Percentiles rank a stretch among this genome's conserved stretches.
These are phyloP conservation scores for Ammopiptanthus mongolicus DNA, from an alignment of 306 rosid species.

Conservation along the genomic window DNA sequence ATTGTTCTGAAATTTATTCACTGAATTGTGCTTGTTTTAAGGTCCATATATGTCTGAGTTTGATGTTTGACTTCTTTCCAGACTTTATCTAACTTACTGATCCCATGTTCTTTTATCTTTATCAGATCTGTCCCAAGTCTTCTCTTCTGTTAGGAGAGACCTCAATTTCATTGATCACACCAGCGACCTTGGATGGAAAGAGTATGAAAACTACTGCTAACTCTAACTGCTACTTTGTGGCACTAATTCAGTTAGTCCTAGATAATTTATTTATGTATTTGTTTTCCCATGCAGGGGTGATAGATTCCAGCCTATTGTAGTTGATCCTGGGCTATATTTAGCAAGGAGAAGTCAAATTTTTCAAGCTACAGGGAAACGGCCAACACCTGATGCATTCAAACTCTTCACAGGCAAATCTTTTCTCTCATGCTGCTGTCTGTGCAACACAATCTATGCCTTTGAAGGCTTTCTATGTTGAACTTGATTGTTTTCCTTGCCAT, in stretches of 20 bases:
- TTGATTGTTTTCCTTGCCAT: slow-evolving; percentile 31
- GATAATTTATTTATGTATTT: slow-evolving; percentile 19
- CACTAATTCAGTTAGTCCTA: slow-evolving; percentile 1
- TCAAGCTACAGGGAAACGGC: slow-evolving; percentile 82
- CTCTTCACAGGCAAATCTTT: slow-evolving; percentile 75
- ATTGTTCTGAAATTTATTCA: slow-evolving; percentile 4
- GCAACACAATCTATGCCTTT: neutral
- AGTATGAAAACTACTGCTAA: slow-evolving; percentile 44
- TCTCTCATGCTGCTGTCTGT: slow-evolving; percentile 13
- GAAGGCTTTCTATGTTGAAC: neutral
- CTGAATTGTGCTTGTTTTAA: slow-evolving; percentile 11
- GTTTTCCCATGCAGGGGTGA: slow-evolving; percentile 46
- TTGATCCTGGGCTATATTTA: slow-evolving; percentile 77
- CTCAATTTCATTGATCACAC: slow-evolving; percentile 88
- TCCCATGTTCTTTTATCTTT: slow-evolving; percentile 18
- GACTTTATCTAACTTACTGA: neutral
- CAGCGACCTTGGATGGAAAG: slow-evolving; percentile 95
- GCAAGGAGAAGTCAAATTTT: slow-evolving; percentile 92
- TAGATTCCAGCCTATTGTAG: slow-evolving; percentile 77
- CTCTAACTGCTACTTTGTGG: slow-evolving; percentile 7
- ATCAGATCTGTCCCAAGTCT: slow-evolving; percentile 85
- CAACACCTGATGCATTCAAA: slow-evolving; percentile 79
- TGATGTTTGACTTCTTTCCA: slow-evolving; percentile 10
- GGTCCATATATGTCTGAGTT: neutral
- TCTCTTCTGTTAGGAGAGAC: slow-evolving; percentile 75